Percentiles rank a stretch among this genome's conserved stretches.
phyloP scores from a whole-genome alignment of 2,329 filamentous ascomycete species.

The Ceratocystis eucalypticola region DNA sequence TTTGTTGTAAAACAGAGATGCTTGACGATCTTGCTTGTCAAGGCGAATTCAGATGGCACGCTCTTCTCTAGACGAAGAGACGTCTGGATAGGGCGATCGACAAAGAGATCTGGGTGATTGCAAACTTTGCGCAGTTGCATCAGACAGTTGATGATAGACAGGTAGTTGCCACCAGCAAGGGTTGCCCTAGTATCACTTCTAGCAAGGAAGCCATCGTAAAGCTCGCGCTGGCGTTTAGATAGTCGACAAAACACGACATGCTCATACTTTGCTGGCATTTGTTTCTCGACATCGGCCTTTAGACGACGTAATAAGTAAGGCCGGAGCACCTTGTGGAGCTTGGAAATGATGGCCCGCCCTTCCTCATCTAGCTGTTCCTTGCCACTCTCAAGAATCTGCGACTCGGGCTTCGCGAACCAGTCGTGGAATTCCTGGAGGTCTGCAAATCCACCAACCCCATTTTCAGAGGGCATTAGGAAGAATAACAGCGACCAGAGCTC shows the following conservation, averaged over 20 bases:
- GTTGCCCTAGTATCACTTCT: conserved; percentile 80
- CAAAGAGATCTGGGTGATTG: conserved; percentile 94
- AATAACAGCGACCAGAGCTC: conserved; percentile 95
- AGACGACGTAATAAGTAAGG: conserved; percentile 82
- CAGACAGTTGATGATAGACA: conserved; percentile 95
- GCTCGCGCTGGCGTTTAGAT: conserved; percentile 84
- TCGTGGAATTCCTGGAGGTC: conserved; percentile 92
- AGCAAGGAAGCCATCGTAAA: conserved; percentile 94
- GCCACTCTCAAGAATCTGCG: conserved; percentile 90
- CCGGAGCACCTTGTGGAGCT: conserved; percentile 84
- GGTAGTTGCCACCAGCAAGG: conserved; percentile 81
- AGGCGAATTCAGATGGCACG: conserved; percentile 30
- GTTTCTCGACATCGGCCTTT: conserved; percentile 95
- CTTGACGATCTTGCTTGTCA: conserved; percentile 57
- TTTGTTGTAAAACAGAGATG: conserved; percentile 34
- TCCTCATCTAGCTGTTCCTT: conserved; percentile 90
- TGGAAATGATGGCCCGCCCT: conserved; percentile 77
- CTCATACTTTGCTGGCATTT: conserved; percentile 97
- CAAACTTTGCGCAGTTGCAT: conserved; percentile 97
- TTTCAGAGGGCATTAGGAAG: conserved; percentile 87
- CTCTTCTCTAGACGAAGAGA: conserved; percentile 86
- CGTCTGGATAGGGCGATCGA: conserved; percentile 90
- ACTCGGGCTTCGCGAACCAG: conserved; percentile 89
- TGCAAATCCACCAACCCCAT: conserved; percentile 77
- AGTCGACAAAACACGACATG: conserved; percentile 91